Evolutionary conservation across 2,329 filamentous ascomycete genomes (phyloP).

Genomic region (Alternaria atra): DNA sequence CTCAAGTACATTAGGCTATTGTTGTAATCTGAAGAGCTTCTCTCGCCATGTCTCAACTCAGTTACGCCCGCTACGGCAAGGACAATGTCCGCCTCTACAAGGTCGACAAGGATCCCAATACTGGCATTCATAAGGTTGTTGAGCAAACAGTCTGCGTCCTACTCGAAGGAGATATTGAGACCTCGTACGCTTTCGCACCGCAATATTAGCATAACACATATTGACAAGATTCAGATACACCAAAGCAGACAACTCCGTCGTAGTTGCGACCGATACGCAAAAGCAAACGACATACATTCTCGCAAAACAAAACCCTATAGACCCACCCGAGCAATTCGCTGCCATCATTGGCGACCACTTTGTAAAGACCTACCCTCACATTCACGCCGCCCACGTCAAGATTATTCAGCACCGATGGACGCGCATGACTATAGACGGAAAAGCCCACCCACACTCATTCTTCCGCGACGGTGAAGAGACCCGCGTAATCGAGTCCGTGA

Average conservation of each 20-base stretch:
- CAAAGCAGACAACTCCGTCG: constrained; percentile 88
- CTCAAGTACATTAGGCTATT: background rate
- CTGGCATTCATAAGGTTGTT: constrained; percentile 82
- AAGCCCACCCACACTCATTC: constrained; percentile 95
- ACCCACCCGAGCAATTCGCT: constrained; percentile 91
- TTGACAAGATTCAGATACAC: constrained; percentile 74
- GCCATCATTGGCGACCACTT: constrained; percentile 88
- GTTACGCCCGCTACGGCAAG: constrained; percentile 81
- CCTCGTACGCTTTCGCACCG: constrained; percentile 65
- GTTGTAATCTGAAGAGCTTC: constrained; percentile 5
- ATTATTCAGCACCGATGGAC: constrained; percentile 91
- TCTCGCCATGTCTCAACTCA: constrained; percentile 57
- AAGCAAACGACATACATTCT: constrained; percentile 93
- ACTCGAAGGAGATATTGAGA: constrained; percentile 90
- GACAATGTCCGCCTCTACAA: constrained; percentile 99
- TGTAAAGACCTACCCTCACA: constrained; percentile 85
- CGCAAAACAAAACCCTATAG: constrained; percentile 91
- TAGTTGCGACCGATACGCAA: constrained; percentile 96
- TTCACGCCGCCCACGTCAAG: constrained; percentile 82
- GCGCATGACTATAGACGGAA: constrained; percentile 84
- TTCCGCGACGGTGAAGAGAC: constrained; percentile 88
- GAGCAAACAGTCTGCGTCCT: constrained; percentile 96
- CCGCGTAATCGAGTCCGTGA: constrained; percentile 79
- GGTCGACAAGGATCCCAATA: constrained; percentile 80
- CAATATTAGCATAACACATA: background rate